Percentiles rank a stretch among this genome's conserved stretches.
Conservation (phyloP, 345 rosid genomes). For the Brassica rapa region DNA sequence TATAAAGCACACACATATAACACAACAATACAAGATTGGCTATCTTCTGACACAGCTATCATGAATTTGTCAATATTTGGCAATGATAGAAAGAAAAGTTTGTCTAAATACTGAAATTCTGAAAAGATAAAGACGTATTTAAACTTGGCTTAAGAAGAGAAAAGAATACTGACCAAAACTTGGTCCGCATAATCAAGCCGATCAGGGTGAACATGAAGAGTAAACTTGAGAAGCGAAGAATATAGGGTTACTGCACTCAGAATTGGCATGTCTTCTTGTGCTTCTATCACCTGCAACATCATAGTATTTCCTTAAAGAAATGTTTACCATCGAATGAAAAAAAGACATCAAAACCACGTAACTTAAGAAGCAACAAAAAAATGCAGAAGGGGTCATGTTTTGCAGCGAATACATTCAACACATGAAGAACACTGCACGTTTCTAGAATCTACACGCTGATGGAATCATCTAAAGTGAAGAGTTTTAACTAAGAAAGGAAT, state of each 20-base stretch:
- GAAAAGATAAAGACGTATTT: slow-evolving; percentile 9
- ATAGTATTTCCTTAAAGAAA: slow-evolving; percentile 6
- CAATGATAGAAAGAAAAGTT: slow-evolving; percentile 15
- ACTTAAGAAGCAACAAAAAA: background rate
- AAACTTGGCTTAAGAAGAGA: slow-evolving; percentile 18
- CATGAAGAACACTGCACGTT: background rate
- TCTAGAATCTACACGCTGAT: background rate
- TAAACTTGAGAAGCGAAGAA: slow-evolving; percentile 96
- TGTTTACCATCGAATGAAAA: background rate
- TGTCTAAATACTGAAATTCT: background rate
- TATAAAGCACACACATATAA: background rate
- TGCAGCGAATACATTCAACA: slow-evolving; percentile 17
- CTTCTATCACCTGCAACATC: slow-evolving; percentile 85
- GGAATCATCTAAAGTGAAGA: slow-evolving; percentile 2
- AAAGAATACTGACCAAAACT: slow-evolving; percentile 50
- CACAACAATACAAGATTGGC: background rate
- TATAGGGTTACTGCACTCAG: slow-evolving; percentile 92
- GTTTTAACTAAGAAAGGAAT: background rate
- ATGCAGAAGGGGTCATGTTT: slow-evolving; percentile 8
- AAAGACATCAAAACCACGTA: slow-evolving; percentile 8
- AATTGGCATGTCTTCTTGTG: slow-evolving; percentile 89
- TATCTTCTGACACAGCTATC: background rate
- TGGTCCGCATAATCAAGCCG: slow-evolving; percentile 99
- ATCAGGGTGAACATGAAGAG: slow-evolving; percentile 98
- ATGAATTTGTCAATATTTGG: slow-evolving; percentile 11